phyloP scores from a whole-genome alignment of 1,139 yeast genomes.

The Yamadazyma pseudoaaseri region DNA sequence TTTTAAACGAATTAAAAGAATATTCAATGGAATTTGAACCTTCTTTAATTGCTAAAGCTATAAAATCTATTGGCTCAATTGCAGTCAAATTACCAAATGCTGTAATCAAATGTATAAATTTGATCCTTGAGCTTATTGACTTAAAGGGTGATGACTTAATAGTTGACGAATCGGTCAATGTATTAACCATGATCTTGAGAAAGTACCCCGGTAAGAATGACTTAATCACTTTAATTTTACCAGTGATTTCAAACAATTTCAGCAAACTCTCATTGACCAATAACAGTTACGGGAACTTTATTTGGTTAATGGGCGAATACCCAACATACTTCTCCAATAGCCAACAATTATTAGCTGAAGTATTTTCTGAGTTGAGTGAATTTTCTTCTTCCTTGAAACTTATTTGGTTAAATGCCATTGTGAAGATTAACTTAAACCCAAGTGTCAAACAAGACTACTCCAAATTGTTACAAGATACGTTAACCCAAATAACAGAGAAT shows the following conservation, averaged over 20 bases:
- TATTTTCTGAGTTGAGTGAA: conserved; percentile 65
- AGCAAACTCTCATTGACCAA: conserved; percentile 57
- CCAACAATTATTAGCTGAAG: conserved; percentile 40
- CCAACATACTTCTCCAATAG: conserved; percentile 67
- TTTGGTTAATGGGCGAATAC: conserved; percentile 90
- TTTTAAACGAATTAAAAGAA: conserved; percentile 85
- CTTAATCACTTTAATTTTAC: conserved; percentile 63
- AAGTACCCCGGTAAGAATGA: conserved; percentile 66
- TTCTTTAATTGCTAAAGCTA: conserved; percentile 80
- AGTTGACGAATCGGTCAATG: conserved; percentile 76
- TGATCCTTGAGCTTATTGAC: conserved; percentile 70
- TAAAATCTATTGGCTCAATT: conserved; percentile 81
- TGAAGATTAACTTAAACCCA: conserved; percentile 61
- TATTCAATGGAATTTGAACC: conserved; percentile 94
- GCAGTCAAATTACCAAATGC: conserved; percentile 74
- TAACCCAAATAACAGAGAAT: conserved; percentile 76
- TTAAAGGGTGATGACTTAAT: conserved; percentile 73
- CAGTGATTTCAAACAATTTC: conserved; percentile 61
- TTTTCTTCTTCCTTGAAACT: conserved; percentile 77
- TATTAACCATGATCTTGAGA: conserved; percentile 76
- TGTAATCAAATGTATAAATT: conserved; percentile 71
- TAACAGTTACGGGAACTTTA: conserved; percentile 46
- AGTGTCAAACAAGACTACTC: conserved; percentile 24
- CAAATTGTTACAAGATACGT: conserved; percentile 62
- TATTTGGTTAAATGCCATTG: conserved; percentile 72